Percentiles rank a stretch among this genome's conserved stretches.
Conservation (phyloP, 306 rosid genomes). For the Acacia melanoxylon region DNA sequence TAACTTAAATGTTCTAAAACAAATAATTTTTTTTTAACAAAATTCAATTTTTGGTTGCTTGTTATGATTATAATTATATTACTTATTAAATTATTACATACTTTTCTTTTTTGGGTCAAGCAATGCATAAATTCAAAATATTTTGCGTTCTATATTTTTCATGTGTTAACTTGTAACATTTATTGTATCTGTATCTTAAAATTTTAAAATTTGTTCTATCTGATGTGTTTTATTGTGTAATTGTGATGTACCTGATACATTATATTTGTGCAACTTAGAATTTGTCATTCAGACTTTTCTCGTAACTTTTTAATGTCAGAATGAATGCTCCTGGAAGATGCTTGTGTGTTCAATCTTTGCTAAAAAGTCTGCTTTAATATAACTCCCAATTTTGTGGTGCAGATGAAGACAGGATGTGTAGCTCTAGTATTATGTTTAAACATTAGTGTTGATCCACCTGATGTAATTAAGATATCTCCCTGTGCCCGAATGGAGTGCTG, state of each 20-base stretch:
- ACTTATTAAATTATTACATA: background rate
- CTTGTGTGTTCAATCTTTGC: slow-evolving; percentile 3
- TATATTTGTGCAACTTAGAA: background rate
- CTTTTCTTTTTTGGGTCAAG: background rate
- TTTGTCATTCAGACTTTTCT: background rate
- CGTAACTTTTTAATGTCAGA: background rate
- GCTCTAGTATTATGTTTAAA: slow-evolving; percentile 97
- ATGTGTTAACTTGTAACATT: background rate
- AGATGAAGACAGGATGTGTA: slow-evolving; percentile 99
- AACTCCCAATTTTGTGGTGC: slow-evolving; percentile 57
- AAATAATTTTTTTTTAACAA: background rate
- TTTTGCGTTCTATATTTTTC: background rate
- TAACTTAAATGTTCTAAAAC: background rate
- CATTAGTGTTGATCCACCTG: slow-evolving; percentile 99
- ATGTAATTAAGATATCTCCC: slow-evolving; percentile 98
- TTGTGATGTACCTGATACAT: background rate
- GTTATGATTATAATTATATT: background rate
- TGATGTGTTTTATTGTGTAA: background rate
- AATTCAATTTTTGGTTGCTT: background rate
- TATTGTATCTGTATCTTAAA: background rate
- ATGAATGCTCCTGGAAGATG: slow-evolving; percentile 28
- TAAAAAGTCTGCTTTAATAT: slow-evolving; percentile 36
- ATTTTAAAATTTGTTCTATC: background rate
- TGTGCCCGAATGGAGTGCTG: slow-evolving; percentile 99
- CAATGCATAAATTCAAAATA: background rate